These are phyloP conservation scores for Pyrrhoderma lamaoense DNA, from an alignment of 1,284 basidiomycete species.

Conservation along the genomic window DNA sequence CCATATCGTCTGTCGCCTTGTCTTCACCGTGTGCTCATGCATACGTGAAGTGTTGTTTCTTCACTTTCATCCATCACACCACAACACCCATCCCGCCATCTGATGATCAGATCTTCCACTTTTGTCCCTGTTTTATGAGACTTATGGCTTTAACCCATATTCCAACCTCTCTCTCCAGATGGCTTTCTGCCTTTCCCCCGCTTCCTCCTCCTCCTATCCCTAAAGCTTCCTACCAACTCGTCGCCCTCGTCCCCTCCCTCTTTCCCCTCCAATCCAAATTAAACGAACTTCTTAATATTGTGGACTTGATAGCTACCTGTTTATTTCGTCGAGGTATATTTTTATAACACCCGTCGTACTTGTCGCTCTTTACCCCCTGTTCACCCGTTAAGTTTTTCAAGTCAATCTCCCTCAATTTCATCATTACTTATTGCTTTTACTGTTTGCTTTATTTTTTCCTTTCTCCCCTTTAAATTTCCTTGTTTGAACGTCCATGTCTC, in stretches of 20 bases:
- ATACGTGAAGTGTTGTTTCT: neutral
- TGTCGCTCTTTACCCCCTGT: neutral
- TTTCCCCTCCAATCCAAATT: too few species aligned
- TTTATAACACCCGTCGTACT: too few species aligned
- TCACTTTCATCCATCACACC: neutral
- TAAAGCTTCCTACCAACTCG: neutral
- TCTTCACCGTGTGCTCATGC: too few species aligned
- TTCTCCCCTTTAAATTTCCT: too few species aligned
- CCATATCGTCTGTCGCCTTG: too few species aligned
- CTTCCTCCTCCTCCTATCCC: neutral
- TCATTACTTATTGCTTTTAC: too few species aligned
- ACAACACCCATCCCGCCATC: neutral
- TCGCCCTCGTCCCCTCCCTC: neutral
- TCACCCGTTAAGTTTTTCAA: neutral
- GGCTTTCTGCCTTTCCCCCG: neutral
- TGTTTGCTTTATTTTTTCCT: too few species aligned
- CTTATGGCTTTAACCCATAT: neutral
- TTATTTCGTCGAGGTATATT: too few species aligned
- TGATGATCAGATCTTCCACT: too few species aligned
- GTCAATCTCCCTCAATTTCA: neutral
- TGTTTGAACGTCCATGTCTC: too few species aligned
- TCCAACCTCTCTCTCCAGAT: neutral
- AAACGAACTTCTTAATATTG: too few species aligned
- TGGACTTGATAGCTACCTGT: too few species aligned
- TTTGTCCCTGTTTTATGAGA: neutral